phyloP scores from a whole-genome alignment of 352 stramenopile species.

The Pythium aristosporum region DNA sequence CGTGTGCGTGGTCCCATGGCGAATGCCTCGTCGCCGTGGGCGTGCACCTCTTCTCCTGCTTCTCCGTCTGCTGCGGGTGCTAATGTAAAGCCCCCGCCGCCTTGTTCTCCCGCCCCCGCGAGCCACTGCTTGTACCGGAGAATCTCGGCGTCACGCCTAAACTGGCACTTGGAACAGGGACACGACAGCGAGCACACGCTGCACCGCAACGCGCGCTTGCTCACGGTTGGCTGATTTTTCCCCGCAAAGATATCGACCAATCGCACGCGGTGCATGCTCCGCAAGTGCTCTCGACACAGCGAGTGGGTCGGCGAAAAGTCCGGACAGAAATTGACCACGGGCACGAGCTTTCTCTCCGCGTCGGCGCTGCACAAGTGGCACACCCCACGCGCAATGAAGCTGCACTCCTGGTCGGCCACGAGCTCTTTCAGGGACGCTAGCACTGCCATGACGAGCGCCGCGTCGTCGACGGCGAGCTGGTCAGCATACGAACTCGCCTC shows the following conservation, averaged over 20 bases:
- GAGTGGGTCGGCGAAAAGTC: conserved; percentile 63
- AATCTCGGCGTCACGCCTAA: conserved; percentile 33
- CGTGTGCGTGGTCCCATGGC: neutral
- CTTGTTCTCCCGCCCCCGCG: neutral
- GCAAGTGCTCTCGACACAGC: conserved; percentile 71
- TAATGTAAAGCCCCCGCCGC: neutral
- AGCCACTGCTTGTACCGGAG: conserved; percentile 35
- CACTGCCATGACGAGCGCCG: conserved; percentile 42
- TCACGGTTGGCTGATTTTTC: conserved; percentile 64
- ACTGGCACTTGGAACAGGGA: conserved; percentile 56
- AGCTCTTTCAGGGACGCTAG: conserved; percentile 55
- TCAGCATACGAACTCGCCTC: conserved; percentile 8
- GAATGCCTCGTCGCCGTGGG: neutral
- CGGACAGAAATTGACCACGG: conserved; percentile 79
- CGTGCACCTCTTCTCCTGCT: too few relatives aligned
- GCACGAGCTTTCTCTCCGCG: conserved; percentile 45
- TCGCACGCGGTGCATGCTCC: conserved; percentile 66
- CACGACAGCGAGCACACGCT: conserved; percentile 60
- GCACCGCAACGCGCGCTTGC: conserved; percentile 61
- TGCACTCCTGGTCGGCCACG: conserved; percentile 57
- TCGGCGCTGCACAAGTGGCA: conserved; percentile 63
- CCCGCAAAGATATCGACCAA: conserved; percentile 74
- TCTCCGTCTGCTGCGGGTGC: neutral
- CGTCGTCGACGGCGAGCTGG: conserved; percentile 40
- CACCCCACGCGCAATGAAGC: conserved; percentile 68